Base-by-base conservation (phyloP, 1,139 yeast genomes). In the Yamadazyma friedrichii region DNA sequence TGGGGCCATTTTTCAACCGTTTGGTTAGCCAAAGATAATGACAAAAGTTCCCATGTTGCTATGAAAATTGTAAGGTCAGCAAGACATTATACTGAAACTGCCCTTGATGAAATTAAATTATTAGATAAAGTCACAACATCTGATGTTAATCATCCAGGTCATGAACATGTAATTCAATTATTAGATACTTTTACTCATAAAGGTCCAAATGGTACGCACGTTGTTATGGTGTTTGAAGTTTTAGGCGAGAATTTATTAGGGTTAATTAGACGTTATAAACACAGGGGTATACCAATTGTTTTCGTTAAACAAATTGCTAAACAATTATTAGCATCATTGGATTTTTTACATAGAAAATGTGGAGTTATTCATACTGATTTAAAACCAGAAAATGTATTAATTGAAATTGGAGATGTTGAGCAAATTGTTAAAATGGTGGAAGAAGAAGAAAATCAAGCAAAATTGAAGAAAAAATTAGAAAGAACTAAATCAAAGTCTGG, bases 281-380 rank as follows among this genome's bases (percentile, higher is more conserved):
- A 82, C 57, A 76, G 84, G 45, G 95, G 95, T 1, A 73, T 88
- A 17, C 96, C 96, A 0, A 59, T 81, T 10, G 76, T 74, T 35
- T 73, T 85, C 52, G 95, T 86, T 22, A 84, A 88, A 60, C 94
- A 84, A 59, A 84, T 88, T 39, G 80, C 94, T 8, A 83, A 82
- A 50, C 96, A 88, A 60, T 74, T 88, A 31, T 65, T 88, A 40
- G 69, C 84, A 15, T 88, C 93, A 0, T 67, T 87, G 47, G 95
- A 88, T 61, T 88, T 84, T 57, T 65, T 88, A 48, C 96, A 88
- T 58, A 67, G 93, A 35, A 83, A 78, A 51, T 86, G 95, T 62
- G 96, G 95, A n/a, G 83, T 88, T 28, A 85, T 88, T 45, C 96
- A 88, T 62, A 88, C 96, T 0, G 96, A 88, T 56, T 69, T 88